A percentile compares a stretch with the other conserved stretches of the same genome.
Conservation (phyloP, 2,329 filamentous ascomycete genomes). For the Monosporascus ibericus region DNA sequence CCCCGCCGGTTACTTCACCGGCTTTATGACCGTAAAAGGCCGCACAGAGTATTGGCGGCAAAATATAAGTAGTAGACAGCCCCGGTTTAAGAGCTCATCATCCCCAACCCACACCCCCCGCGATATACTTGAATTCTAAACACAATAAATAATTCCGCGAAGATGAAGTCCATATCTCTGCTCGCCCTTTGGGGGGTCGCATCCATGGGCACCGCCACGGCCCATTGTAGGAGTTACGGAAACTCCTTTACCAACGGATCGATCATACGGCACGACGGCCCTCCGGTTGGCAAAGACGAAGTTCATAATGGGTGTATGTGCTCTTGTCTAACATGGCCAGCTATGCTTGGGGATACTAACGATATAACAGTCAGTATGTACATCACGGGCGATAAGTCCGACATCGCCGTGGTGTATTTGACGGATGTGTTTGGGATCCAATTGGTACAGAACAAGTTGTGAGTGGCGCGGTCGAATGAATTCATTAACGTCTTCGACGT, state of each 20-base stretch:
- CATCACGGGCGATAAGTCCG: slow-evolving; percentile 21
- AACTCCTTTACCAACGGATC: slow-evolving; percentile 19
- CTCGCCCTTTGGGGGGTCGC: slow-evolving; percentile 15
- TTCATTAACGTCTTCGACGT: background rate
- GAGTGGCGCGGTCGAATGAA: background rate
- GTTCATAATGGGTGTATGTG: slow-evolving; percentile 21
- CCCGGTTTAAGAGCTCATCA: no score
- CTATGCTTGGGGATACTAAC: slow-evolving; percentile 2
- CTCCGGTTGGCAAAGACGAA: slow-evolving; percentile 22
- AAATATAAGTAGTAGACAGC: no score
- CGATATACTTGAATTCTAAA: no score
- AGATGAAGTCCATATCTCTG: slow-evolving; percentile 13
- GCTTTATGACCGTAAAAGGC: no score
- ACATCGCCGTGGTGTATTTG: slow-evolving; percentile 25
- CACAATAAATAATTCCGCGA: background rate
- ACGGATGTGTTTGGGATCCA: slow-evolving; percentile 29
- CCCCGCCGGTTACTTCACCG: background rate
- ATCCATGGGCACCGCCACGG: slow-evolving; percentile 4
- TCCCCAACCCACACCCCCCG: no score
- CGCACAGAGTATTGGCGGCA: no score
- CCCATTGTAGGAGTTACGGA: background rate
- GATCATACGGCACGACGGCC: slow-evolving; percentile 21
- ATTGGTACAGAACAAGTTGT: slow-evolving; percentile 24
- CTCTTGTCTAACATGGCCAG: background rate
- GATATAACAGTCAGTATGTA: slow-evolving; percentile 24